Conservation (phyloP, 108 stramenopile genomes). For the Aurantiochytrium sp. region DNA sequence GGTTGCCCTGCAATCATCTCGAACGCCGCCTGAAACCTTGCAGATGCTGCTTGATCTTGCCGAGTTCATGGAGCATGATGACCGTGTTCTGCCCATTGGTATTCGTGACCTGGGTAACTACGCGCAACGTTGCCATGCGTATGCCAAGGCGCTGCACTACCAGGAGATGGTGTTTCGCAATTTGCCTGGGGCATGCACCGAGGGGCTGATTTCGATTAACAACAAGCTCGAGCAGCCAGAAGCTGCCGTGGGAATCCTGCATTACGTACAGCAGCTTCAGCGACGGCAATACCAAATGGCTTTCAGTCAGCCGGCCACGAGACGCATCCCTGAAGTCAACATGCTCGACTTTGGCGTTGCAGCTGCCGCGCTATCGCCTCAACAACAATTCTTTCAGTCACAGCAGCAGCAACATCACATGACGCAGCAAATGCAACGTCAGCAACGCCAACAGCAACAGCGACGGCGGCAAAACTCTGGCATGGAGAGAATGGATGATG, state of each 20-base stretch:
- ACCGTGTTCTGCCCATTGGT: conserved; percentile 81
- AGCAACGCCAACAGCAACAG: background rate
- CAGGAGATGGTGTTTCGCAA: conserved; percentile 69
- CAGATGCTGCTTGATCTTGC: conserved; percentile 87
- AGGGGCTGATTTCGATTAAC: conserved; percentile 88
- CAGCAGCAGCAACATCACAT: background rate
- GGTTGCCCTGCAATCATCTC: conserved; percentile 69
- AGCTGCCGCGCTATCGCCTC: background rate
- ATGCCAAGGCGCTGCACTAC: conserved; percentile 89
- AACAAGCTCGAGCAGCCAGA: conserved; percentile 91
- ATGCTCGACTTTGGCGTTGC: background rate
- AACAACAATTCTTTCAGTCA: background rate
- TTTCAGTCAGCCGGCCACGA: background rate
- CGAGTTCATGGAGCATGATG: conserved; percentile 96
- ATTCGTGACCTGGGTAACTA: conserved; percentile 75
- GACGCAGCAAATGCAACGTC: background rate
- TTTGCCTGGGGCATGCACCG: conserved; percentile 38
- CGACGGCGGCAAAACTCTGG: background rate
- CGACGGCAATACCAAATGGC: conserved; percentile 17
- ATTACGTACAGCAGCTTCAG: conserved; percentile 70
- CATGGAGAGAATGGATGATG: too few species aligned
- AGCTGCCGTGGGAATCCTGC: conserved; percentile 86
- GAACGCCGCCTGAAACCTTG: conserved; percentile 63
- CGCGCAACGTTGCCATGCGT: conserved; percentile 87
- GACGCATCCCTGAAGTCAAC: background rate